These are phyloP conservation scores for Saccharum spontaneum DNA, from an alignment of 176 grass and related monocot species.

Conservation along the genomic window DNA sequence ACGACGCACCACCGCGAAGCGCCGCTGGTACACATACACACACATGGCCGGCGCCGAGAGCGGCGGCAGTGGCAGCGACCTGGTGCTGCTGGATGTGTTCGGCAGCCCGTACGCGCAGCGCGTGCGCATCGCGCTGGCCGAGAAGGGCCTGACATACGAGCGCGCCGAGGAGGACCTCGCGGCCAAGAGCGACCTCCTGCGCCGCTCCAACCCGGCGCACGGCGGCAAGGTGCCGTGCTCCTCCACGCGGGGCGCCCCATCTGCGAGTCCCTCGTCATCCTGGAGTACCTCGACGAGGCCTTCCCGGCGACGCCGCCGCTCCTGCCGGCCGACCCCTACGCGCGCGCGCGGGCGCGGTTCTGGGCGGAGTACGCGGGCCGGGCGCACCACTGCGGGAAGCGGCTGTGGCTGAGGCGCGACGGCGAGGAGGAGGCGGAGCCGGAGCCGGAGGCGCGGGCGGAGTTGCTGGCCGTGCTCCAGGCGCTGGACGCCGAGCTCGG, in stretches of 20 bases:
- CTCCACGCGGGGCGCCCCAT: constrained; percentile 46
- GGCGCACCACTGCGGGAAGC: constrained; percentile 7
- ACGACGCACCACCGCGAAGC: neutral
- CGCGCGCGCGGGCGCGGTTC: constrained; percentile 41
- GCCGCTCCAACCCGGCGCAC: constrained; percentile 60
- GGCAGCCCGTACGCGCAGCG: constrained; percentile 65
- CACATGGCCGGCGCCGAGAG: neutral
- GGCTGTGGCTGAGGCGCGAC: constrained; percentile 24
- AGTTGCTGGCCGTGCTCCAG: constrained; percentile 33
- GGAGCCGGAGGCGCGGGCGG: constrained; percentile 18
- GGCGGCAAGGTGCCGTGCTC: constrained; percentile 67
- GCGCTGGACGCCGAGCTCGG: constrained; percentile 43
- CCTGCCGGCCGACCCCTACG: constrained; percentile 26
- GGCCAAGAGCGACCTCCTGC: constrained; percentile 64
- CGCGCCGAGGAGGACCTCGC: constrained; percentile 44
- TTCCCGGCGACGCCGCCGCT: neutral
- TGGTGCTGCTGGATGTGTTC: constrained; percentile 43
- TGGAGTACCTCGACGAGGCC: constrained; percentile 62
- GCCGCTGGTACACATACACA: neutral
- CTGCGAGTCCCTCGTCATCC: constrained; percentile 66
- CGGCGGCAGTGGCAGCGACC: neutral
- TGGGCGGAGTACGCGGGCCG: constrained; percentile 46
- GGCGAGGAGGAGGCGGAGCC: constrained; percentile 14
- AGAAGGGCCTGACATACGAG: constrained; percentile 55
- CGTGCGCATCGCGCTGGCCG: constrained; percentile 49